Percentiles rank a stretch among this genome's conserved stretches.
phyloP scores from a whole-genome alignment of 164 flowering plant species.

The Berberis vulgaris region DNA sequence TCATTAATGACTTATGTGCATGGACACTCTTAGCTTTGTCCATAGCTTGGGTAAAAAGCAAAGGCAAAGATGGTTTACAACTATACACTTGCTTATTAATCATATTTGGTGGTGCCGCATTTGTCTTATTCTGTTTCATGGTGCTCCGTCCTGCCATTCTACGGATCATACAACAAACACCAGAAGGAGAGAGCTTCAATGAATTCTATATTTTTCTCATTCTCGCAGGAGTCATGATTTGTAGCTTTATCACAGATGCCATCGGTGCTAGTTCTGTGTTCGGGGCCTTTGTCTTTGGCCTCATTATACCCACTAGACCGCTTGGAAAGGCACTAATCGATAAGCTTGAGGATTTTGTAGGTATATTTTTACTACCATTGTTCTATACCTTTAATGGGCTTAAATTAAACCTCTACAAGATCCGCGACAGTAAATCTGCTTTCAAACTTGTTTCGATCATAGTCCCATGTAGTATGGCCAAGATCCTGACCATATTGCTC shows the following conservation, averaged over 20 bases:
- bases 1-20: neutral
- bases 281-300: slow-evolving; percentile 22
- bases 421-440: too few relatives aligned
- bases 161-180: slow-evolving; percentile 9
- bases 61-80: neutral
- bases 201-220: slow-evolving; percentile 13
- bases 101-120: neutral
- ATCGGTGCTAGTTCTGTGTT: slow-evolving; percentile 19
- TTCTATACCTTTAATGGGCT: slow-evolving; percentile 21
- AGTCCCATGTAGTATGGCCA: too few relatives aligned
- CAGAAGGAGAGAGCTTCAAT: slow-evolving; percentile 17
- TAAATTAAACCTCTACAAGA: neutral
- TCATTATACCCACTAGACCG: slow-evolving; percentile 17
- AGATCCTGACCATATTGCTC: too few relatives aligned
- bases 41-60: neutral
- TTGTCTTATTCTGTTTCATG: slow-evolving; percentile 3
- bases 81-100: neutral
- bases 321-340: slow-evolving; percentile 18
- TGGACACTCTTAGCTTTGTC: slow-evolving; percentile 14
- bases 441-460: too few relatives aligned
- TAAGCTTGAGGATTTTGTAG: slow-evolving; percentile 16
- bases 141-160: slow-evolving; percentile 13
- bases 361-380: slow-evolving; percentile 15
- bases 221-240: slow-evolving; percentile 17
- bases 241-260: slow-evolving; percentile 18